Percentiles rank a stretch among this genome's conserved stretches.
phyloP scores from a whole-genome alignment of 208 protist species.

The Herpetomonas tarakana region DNA sequence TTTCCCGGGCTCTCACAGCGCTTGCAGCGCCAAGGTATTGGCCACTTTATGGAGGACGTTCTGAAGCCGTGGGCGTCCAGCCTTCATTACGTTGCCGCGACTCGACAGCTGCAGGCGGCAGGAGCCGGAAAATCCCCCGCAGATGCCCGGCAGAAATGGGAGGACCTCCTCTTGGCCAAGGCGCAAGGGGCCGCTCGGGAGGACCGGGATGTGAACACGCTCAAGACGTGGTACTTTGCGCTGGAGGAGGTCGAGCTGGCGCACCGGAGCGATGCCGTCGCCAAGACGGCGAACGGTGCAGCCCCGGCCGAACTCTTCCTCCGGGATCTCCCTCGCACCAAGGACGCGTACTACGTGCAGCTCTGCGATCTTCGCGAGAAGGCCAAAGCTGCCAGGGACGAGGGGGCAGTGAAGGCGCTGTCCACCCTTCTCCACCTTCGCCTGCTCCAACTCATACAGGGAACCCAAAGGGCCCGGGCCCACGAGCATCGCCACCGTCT shows the following conservation, averaged over 20 bases:
- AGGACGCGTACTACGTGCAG: conserved; percentile 33
- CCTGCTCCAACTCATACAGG: conserved; percentile 24
- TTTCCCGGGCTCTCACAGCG: conserved; percentile 37
- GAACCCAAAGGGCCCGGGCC: conserved; percentile 20
- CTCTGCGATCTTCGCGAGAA: conserved; percentile 14
- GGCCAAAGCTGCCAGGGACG: background rate
- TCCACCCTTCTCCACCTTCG: conserved; percentile 12
- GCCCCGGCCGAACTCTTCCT: conserved; percentile 11
- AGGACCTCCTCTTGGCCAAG: conserved; percentile 26
- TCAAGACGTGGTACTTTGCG: conserved; percentile 36
- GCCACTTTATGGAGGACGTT: conserved; percentile 40
- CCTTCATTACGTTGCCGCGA: conserved; percentile 4
- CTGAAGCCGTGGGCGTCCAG: conserved; percentile 36
- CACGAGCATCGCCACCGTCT: conserved; percentile 19
- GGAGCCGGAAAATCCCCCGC: background rate
- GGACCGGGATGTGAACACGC: conserved; percentile 24
- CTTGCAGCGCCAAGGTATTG: conserved; percentile 37
- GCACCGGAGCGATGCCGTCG: background rate
- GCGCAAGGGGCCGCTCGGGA: conserved; percentile 20
- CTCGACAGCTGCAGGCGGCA: background rate
- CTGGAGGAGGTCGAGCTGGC: conserved; percentile 21
- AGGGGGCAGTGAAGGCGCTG: background rate
- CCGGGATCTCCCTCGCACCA: conserved; percentile 19
- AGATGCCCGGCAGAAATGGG: too few species aligned
- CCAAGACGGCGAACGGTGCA: background rate